phyloP scores from a whole-genome alignment of 768 basidiomycete genomes.

The Lactarius pseudohatsudake region DNA sequence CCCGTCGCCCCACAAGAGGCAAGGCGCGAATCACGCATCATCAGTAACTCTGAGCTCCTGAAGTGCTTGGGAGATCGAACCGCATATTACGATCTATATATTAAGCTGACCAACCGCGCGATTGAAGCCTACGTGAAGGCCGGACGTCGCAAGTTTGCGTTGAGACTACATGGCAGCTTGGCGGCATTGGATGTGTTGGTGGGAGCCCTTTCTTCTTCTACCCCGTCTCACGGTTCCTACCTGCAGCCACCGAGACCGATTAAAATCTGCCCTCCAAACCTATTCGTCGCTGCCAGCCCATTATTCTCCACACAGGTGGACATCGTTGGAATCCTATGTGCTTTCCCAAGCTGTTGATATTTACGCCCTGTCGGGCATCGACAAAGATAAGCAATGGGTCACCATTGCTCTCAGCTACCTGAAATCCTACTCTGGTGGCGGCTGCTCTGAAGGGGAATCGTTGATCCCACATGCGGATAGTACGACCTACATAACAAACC shows the following conservation, averaged over 20 bases:
- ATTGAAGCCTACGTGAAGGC: conserved; percentile 83
- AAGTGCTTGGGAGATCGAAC: conserved; percentile 54
- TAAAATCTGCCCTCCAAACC: conserved; percentile 61
- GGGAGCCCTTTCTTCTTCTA: not conserved
- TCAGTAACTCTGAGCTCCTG: conserved; percentile 63
- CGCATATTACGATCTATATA: conserved; percentile 77
- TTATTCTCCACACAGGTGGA: conserved; percentile 81
- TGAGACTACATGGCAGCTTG: conserved; percentile 80
- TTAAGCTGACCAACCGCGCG: conserved; percentile 70
- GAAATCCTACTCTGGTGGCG: conserved; percentile 62
- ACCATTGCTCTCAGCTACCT: conserved; percentile 76
- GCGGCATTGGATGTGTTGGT: conserved; percentile 89
- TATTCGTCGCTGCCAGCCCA: conserved; percentile 83
- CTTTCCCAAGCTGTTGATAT: conserved; percentile 71
- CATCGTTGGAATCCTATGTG: conserved; percentile 76
- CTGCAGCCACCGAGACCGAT: conserved; percentile 63
- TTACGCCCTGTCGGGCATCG: conserved; percentile 54
- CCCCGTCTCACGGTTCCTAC: conserved; percentile 4
- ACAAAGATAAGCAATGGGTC: conserved; percentile 77
- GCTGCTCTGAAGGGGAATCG: conserved; percentile 51
- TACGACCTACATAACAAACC: conserved; percentile 48
- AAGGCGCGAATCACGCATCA: conserved; percentile 35
- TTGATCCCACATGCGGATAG: conserved; percentile 54
- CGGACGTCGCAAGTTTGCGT: conserved; percentile 81
- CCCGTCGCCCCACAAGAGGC: conserved; percentile 28